Percentiles rank a stretch among this genome's conserved stretches.
Evolutionary conservation across 2,329 filamentous ascomycete species (phyloP).

Genomic region (Fonsecaea erecta): DNA sequence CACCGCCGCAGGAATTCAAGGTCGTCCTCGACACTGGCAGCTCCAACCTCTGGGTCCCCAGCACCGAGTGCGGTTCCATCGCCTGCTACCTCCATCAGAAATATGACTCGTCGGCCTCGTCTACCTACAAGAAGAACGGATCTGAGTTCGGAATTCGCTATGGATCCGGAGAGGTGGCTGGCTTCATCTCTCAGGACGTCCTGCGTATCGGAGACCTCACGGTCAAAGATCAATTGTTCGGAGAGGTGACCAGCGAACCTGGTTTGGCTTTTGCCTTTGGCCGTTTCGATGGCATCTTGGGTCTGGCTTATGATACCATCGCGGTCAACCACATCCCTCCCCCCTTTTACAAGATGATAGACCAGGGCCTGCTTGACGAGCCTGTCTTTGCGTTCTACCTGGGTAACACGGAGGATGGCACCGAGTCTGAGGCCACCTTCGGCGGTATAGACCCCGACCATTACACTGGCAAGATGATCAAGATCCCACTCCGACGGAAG

Average conservation of each 20-base stretch:
- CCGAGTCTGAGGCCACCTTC: conserved; percentile 85
- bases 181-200: conserved; percentile 88
- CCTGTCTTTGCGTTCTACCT: conserved; percentile 97
- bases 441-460: conserved; percentile 84
- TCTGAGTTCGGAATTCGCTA: conserved; percentile 91
- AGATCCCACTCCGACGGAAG: conserved; percentile 94
- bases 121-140: conserved; percentile 92
- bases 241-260: conserved; percentile 93
- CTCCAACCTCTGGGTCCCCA: conserved; percentile 99
- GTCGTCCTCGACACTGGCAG: conserved; percentile 97
- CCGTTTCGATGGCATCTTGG: conserved; percentile 94
- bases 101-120: conserved; percentile 90
- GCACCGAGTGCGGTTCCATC: conserved; percentile 86
- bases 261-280: conserved; percentile 98
- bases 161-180: conserved; percentile 90
- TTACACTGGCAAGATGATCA: conserved; percentile 83
- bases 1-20: conserved; percentile 93
- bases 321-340: conserved; percentile 95
- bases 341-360: conserved; percentile 94
- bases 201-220: conserved; percentile 86
- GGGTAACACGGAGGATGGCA: conserved; percentile 70
- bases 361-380: conserved; percentile 88
- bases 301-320: conserved; percentile 91
- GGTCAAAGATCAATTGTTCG: conserved; percentile 90
- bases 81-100: conserved; percentile 97